These are phyloP conservation scores for Drechslera avenae DNA, from an alignment of 2,329 filamentous ascomycete species.

Conservation along the genomic window DNA sequence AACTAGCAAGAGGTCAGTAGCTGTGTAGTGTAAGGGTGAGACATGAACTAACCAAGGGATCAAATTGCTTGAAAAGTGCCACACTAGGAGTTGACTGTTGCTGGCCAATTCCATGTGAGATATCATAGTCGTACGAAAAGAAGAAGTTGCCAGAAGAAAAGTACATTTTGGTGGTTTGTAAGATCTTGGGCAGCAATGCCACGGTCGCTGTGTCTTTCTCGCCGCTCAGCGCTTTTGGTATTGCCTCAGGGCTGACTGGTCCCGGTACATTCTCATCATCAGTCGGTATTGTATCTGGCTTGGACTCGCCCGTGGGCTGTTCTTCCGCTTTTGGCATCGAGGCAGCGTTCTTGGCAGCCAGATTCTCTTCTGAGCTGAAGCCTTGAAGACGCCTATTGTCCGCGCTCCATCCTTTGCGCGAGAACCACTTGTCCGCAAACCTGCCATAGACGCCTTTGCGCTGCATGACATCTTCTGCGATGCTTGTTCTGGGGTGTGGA, in stretches of 20 bases:
- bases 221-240: slow-evolving; percentile 42
- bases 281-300: slow-evolving; percentile 28
- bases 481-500: slow-evolving; percentile 54
- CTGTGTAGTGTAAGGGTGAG: background rate
- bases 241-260: slow-evolving; percentile 39
- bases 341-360: slow-evolving; percentile 44
- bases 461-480: slow-evolving; percentile 87
- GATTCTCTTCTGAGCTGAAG: slow-evolving; percentile 61
- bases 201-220: slow-evolving; percentile 41
- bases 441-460: slow-evolving; percentile 82
- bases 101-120: slow-evolving; percentile 69
- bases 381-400: slow-evolving; percentile 73
- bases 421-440: slow-evolving; percentile 92
- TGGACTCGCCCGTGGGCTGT: slow-evolving; percentile 18
- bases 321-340: slow-evolving; percentile 33
- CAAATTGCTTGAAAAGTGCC: slow-evolving; percentile 73
- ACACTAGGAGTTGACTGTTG: slow-evolving; percentile 53
- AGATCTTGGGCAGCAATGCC: slow-evolving; percentile 75
- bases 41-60: slow-evolving; percentile 62
- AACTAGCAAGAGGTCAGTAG: slow-evolving; percentile 55
- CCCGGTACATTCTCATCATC: slow-evolving; percentile 26
- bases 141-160: slow-evolving; percentile 86
- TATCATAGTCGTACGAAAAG: slow-evolving; percentile 92
- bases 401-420: slow-evolving; percentile 77
- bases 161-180: slow-evolving; percentile 82